These are phyloP conservation scores for Cladochytrium replicatum DNA, from an alignment of 192 early-diverging fungal genomes.

Conservation along the genomic window DNA sequence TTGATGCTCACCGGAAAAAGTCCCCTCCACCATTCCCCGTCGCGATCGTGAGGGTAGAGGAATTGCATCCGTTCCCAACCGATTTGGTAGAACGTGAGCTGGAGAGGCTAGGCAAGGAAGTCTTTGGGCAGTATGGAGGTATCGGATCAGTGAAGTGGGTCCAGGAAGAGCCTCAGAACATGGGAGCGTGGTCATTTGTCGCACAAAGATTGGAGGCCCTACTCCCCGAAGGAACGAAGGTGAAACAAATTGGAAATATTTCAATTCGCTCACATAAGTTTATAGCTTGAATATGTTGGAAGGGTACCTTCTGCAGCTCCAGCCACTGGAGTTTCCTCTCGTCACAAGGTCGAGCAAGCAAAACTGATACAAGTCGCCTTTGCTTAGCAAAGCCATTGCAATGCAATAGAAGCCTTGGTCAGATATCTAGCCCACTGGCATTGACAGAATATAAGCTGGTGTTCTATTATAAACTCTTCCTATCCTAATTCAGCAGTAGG, in stretches of 20 bases:
- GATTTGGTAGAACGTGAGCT: too few species aligned
- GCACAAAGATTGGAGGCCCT: constrained; percentile 72
- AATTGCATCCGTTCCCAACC: constrained; percentile 84
- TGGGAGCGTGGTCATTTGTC: constrained; percentile 80
- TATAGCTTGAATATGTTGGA: constrained; percentile 55
- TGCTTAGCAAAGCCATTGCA: too few species aligned
- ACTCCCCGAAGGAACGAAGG: constrained; percentile 44
- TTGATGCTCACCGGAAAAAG: constrained; percentile 69
- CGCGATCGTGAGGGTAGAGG: constrained; percentile 82
- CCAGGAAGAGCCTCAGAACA: constrained; percentile 90
- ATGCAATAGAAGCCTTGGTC: too few species aligned
- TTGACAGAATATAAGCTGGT: too few species aligned
- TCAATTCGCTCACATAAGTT: constrained; percentile 21
- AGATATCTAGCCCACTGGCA: too few species aligned
- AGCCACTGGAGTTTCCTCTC: constrained; percentile 61
- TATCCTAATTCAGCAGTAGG: too few species aligned
- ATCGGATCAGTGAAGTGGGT: too few species aligned
- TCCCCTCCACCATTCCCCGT: too few species aligned
- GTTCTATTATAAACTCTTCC: too few species aligned
- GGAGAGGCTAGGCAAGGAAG: constrained; percentile 1
- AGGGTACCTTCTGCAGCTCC: constrained; percentile 64
- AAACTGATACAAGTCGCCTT: constrained; percentile 25
- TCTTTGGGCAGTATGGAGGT: constrained; percentile 1
- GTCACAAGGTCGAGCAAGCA: constrained; percentile 56
- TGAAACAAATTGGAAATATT: background rate